Base-by-base conservation (phyloP, 495 filamentous ascomycete species). In the Penicillium coffeae region DNA sequence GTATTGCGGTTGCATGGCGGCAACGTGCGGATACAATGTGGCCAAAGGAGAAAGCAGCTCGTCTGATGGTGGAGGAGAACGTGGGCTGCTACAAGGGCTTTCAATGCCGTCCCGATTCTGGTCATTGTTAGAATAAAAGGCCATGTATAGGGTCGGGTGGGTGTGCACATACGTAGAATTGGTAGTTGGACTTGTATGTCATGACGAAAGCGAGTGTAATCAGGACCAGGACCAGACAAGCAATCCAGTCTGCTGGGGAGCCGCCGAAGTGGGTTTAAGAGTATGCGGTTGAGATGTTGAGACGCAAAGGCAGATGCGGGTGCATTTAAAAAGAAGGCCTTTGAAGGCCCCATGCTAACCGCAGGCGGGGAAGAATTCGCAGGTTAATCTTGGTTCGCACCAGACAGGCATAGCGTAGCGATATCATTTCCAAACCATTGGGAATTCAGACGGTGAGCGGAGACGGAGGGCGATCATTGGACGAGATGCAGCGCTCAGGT, bases 151-250 rank as follows among this genome's bases (percentile, higher is more conserved):
- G 10, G 25, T 30, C 20, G 15, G n/a, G n/a, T 22, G 39, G 10
- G 12, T 22, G n/a, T n/a, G n/a, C 21, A 48, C 45, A 12, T 48
- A 48, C 45, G 36, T 48, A 48, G 37, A 68, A 62, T 43, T 75
- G 69, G 49, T 72, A 75, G 62, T 75, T 75, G 51, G 61, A 68
- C 36, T 70, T 72, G 64, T 75, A 75, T 40, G 60, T 63, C 63
- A 67, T 74, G 33, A 38, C 63, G 50, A 19, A 15, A 33, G 22
- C 10, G 14, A 43, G 12, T 21, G 41, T 2, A 16, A 3, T 5
- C 3, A 16, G 5, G 7, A 22, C 10, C 42, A 40, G 35, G 5
- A 33, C 20, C 40, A 33, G 34, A 16, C 6, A 22, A 18, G 36
- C n/a, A n/a, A n/a, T 36, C 13, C 16, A 30, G 35, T 37, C 35